Percentiles rank a stretch among this genome's conserved stretches.
phyloP scores from a whole-genome alignment of 768 basidiomycete genomes.

The Rossbeevera mucosa region DNA sequence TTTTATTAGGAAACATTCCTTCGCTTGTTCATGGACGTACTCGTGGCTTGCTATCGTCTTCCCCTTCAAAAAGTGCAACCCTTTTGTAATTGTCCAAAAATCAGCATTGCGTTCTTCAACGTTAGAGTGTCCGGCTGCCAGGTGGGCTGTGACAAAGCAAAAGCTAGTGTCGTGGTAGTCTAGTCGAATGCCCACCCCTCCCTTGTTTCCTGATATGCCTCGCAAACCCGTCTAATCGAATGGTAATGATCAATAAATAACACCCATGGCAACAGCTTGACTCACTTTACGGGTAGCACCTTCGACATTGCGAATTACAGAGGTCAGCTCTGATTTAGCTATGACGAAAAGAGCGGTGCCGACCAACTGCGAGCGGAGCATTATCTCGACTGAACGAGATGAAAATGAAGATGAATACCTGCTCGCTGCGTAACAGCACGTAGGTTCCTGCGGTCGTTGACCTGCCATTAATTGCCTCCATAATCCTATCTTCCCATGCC shows the following conservation, averaged over 20 bases:
- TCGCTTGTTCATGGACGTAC: conserved; percentile 42
- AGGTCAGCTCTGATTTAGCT: conserved; percentile 70
- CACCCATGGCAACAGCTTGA: neutral
- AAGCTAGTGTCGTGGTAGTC: conserved; percentile 89
- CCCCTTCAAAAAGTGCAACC: conserved; percentile 84
- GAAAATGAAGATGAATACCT: conserved; percentile 42
- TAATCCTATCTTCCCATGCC: conserved; percentile 79
- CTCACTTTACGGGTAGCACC: conserved; percentile 85
- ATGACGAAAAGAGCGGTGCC: conserved; percentile 89
- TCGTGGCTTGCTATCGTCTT: conserved; percentile 88
- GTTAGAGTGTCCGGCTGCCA: conserved; percentile 93
- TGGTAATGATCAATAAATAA: conserved; percentile 3
- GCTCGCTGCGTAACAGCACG: conserved; percentile 85
- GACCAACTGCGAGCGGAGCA: conserved; percentile 61
- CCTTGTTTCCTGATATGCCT: conserved; percentile 97
- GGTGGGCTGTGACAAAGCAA: conserved; percentile 93
- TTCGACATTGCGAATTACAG: conserved; percentile 88
- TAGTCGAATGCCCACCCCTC: conserved; percentile 89
- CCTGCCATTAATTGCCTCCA: conserved; percentile 71
- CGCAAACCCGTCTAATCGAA: conserved; percentile 67
- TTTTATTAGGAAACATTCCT: conserved; percentile 6
- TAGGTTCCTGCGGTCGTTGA: conserved; percentile 70
- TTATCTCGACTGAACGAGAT: neutral
- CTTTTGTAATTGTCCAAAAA: conserved; percentile 80
- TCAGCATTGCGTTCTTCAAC: conserved; percentile 89